Percentiles rank a stretch among this genome's conserved stretches.
These are phyloP conservation scores for Colletotrichum sp. DNA, from an alignment of 2,329 filamentous ascomycete species.

Conservation along the genomic window DNA sequence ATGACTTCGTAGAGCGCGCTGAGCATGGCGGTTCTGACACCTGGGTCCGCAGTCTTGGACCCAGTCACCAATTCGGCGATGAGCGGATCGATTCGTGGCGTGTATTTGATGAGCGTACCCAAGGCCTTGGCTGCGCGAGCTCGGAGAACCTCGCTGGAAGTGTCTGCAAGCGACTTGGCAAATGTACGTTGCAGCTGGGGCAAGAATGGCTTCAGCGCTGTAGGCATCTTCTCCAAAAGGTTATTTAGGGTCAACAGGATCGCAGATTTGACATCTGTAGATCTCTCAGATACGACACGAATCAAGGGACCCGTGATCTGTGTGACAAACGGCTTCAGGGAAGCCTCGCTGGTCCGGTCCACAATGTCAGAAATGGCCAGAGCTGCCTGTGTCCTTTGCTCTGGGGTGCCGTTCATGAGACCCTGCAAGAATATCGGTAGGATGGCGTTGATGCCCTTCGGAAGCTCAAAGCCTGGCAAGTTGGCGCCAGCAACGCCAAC, in stretches of 20 bases:
- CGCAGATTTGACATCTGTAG: slow-evolving; percentile 93
- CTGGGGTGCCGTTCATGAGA: slow-evolving; percentile 92
- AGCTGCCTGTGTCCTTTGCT: slow-evolving; percentile 90
- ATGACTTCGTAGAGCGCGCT: slow-evolving; percentile 96
- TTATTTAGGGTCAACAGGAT: slow-evolving; percentile 95
- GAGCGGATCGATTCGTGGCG: slow-evolving; percentile 91
- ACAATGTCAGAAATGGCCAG: slow-evolving; percentile 95
- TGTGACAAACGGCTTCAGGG: slow-evolving; percentile 92
- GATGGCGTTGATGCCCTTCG: slow-evolving; percentile 96
- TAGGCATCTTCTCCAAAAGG: slow-evolving; percentile 93
- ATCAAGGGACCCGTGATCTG: slow-evolving; percentile 98
- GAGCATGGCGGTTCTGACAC: slow-evolving; percentile 94
- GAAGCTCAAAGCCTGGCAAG: slow-evolving; percentile 86
- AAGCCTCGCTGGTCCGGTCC: slow-evolving; percentile 86
- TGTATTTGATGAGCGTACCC: slow-evolving; percentile 94
- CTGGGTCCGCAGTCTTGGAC: slow-evolving; percentile 85
- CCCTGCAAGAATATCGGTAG: slow-evolving; percentile 97
- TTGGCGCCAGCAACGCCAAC: slow-evolving; percentile 87
- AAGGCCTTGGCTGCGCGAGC: slow-evolving; percentile 91
- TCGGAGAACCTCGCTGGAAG: slow-evolving; percentile 86
- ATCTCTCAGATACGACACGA: slow-evolving; percentile 95
- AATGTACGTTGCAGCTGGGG: slow-evolving; percentile 97
- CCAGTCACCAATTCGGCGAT: slow-evolving; percentile 94
- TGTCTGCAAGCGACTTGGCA: slow-evolving; percentile 92
- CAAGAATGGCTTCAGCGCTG: slow-evolving; percentile 94